These are phyloP conservation scores for Syncephalis plumigaleata DNA, from an alignment of 371 early-diverging fungal species.

Conservation along the genomic window DNA sequence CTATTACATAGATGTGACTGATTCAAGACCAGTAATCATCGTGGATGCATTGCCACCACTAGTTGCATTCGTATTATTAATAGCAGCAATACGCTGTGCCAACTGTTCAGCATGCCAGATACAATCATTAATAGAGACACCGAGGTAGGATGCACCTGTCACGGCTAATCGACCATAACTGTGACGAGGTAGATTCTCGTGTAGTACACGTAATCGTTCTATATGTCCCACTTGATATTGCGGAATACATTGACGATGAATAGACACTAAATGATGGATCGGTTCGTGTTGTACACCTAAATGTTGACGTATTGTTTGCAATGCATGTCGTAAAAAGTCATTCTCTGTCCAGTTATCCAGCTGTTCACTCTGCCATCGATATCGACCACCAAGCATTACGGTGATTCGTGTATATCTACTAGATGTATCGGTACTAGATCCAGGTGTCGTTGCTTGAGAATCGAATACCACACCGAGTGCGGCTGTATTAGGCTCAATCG, in stretches of 20 bases:
- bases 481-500: slow-evolving; percentile 22
- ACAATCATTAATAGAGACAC: slow-evolving; percentile 80
- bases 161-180: slow-evolving; percentile 42
- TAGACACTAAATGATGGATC: slow-evolving; percentile 21
- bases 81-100: slow-evolving; percentile 14
- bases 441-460: slow-evolving; percentile 55
- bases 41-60: too few relatives aligned
- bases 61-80: too few relatives aligned
- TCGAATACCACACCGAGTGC: slow-evolving; percentile 84
- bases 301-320: slow-evolving; percentile 20
- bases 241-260: slow-evolving; percentile 76
- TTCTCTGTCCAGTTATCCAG: background rate
- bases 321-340: slow-evolving; percentile 4
- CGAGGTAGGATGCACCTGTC: slow-evolving; percentile 64
- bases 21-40: too few relatives aligned
- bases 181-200: slow-evolving; percentile 15
- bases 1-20: too few relatives aligned
- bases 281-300: slow-evolving; percentile 37
- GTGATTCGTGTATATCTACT: slow-evolving; percentile 48
- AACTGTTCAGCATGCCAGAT: slow-evolving; percentile 51
- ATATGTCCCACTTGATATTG: slow-evolving; percentile 75
- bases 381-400: slow-evolving; percentile 83
- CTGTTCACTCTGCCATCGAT: slow-evolving; percentile 12
- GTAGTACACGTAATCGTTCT: slow-evolving; percentile 33
- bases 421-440: slow-evolving; percentile 30